A percentile compares a stretch with the other conserved stretches of the same genome.
Evolutionary conservation across 257 asterid species (phyloP).

Genomic region (Voacanga thouarsii): DNA sequence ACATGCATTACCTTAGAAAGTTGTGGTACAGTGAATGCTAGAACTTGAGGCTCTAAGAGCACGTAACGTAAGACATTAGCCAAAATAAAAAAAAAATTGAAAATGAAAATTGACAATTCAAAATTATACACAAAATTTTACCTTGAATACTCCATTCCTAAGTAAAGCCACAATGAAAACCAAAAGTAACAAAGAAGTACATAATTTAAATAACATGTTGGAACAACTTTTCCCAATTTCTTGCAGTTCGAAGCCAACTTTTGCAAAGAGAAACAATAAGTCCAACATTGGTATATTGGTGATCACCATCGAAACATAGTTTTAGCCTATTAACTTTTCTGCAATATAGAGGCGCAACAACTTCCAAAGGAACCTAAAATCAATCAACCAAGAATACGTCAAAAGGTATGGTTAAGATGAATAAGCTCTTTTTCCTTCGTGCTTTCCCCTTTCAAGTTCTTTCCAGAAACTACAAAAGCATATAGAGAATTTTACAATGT

Average conservation of each 20-base stretch:
- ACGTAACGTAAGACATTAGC: constrained; percentile 52
- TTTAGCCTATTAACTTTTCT: constrained; percentile 44
- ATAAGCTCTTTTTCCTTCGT: background rate
- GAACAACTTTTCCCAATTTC: constrained; percentile 62
- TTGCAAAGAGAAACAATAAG: constrained; percentile 82
- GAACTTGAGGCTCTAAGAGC: constrained; percentile 72
- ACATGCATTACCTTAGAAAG: constrained; percentile 77
- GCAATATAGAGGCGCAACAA: constrained; percentile 58
- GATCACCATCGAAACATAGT: constrained; percentile 82
- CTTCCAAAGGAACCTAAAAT: constrained; percentile 65
- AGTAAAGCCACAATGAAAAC: constrained; percentile 5
- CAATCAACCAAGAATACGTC: background rate
- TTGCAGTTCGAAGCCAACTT: constrained; percentile 70
- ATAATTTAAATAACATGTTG: constrained; percentile 50
- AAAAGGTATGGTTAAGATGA: background rate
- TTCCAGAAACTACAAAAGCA: background rate
- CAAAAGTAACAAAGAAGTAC: background rate
- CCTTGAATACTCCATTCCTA: constrained; percentile 25
- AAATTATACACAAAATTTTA: constrained; percentile 22
- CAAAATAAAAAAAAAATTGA: constrained; percentile 43
- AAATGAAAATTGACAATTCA: constrained; percentile 32
- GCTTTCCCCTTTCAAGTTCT: constrained; percentile 7
- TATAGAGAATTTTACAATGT: background rate
- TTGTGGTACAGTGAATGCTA: constrained; percentile 84
- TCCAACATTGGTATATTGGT: constrained; percentile 78